Conservation (phyloP, 2,329 filamentous ascomycete genomes). For the Hysterium pulicare region DNA sequence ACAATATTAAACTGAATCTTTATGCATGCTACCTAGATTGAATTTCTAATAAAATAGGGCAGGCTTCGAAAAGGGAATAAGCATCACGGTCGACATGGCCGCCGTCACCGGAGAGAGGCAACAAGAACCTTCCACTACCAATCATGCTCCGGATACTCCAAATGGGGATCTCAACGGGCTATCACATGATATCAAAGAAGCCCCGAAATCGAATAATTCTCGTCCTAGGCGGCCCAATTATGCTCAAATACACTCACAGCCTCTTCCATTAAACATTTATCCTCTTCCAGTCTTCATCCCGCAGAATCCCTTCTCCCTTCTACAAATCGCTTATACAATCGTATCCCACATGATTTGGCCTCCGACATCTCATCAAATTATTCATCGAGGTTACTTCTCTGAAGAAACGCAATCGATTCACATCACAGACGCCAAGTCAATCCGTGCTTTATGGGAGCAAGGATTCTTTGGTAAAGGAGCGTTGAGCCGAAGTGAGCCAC, state of each 20-base stretch:
- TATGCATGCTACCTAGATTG: too few relatives aligned
- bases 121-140: too few relatives aligned
- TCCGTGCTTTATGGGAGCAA: conserved; percentile 87
- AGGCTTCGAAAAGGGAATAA: too few relatives aligned
- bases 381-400: conserved; percentile 78
- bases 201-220: conserved; percentile 6
- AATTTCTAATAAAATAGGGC: too few relatives aligned
- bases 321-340: conserved; percentile 77
- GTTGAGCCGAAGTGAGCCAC: conserved; percentile 90
- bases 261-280: conserved; percentile 75
- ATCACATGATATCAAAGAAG: not conserved
- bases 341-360: conserved; percentile 66
- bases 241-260: conserved; percentile 74
- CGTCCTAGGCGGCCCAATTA: conserved; percentile 52
- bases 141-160: too few relatives aligned
- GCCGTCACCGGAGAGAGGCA: too few relatives aligned
- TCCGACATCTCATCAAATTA: conserved; percentile 61
- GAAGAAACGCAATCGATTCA: conserved; percentile 77
- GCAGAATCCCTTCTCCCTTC: conserved; percentile 83
- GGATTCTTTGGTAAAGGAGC: conserved; percentile 96
- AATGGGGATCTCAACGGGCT: not conserved
- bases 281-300: conserved; percentile 86
- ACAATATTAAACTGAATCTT: too few relatives aligned
- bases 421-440: conserved; percentile 70
- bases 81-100: too few relatives aligned